Evolutionary conservation across 2,329 filamentous ascomycete species (phyloP), one percentile per base, ranked within the genome.

Genomic region (Calonectria leucothoes): DNA sequence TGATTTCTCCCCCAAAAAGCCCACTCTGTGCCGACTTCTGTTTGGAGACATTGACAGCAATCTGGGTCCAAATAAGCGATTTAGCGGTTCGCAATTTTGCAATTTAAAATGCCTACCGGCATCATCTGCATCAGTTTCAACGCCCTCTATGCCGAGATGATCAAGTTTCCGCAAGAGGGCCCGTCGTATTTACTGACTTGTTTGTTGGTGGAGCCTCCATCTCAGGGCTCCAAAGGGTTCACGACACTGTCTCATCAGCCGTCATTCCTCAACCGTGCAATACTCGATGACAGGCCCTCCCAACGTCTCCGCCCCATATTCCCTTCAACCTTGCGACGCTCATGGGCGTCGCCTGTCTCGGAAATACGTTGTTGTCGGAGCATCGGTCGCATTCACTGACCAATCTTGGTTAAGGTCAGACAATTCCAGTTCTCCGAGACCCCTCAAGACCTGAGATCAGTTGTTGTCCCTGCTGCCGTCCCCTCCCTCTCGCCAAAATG

Each of bases 391-490:
- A 49, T 49, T 65, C 71, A 27, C 66, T 59, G 65, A 69, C 52
- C n/a, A 68, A 39, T 75, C 3, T 31, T 29, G 51, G 66, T 61
- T 27, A 48, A 66, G 51, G 35, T 72, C 70, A 71, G 70, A 72
- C 61, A 77, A 75, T 74, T 74, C 68, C 69, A 72, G 66, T 52
- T 70, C n/a, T 12, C 49, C 63, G 61, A 63, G 33, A 37, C 55
- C 61, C 45, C 49, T 55, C 68, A 35, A 15, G 25, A 51, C 52
- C 42, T 17, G 35, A 25, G 52, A 23, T 61, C 14, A 2, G 29
- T 27, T 42, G 15, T 35, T n/a, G 23, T 35, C 31, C 45, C 23
- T 35, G 27, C 35, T n/a, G n/a, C 55, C n/a, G 31, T 29, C 23
- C 31, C 39, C 55, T 37, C 55, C 23, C 17, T 55, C 51, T 65